Percentiles rank a stretch among this genome's conserved stretches.
Conservation (phyloP, 139 green algal species). For the Coccomyxa sp. region DNA sequence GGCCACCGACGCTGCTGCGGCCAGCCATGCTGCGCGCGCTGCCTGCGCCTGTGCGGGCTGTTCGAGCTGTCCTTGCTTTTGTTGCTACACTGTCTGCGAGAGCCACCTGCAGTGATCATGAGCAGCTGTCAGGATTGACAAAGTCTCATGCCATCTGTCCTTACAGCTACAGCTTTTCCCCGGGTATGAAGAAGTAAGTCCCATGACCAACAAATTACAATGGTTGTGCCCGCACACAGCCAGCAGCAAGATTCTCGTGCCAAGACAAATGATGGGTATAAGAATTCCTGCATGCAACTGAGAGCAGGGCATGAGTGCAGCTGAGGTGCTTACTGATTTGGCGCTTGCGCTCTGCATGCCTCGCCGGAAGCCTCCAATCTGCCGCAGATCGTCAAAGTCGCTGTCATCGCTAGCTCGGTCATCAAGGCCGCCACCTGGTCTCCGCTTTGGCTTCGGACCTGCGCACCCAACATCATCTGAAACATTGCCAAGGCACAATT, state of each 20-base stretch:
- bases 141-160: too few relatives aligned
- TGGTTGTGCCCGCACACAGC: too few relatives aligned
- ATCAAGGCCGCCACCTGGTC: conserved; percentile 14
- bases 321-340: conserved; percentile 51
- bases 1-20: not conserved
- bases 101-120: conserved; percentile 2
- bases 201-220: too few relatives aligned
- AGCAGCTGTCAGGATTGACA: too few relatives aligned
- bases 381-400: conserved; percentile 68
- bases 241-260: too few relatives aligned
- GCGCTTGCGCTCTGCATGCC: conserved; percentile 19
- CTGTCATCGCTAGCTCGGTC: conserved; percentile 40
- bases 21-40: conserved; percentile 5
- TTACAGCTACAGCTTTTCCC: too few relatives aligned
- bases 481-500: not conserved
- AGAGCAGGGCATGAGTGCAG: not conserved
- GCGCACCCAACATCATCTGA: not conserved
- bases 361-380: conserved; percentile 4
- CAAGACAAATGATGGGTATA: too few relatives aligned
- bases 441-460: conserved; percentile 33
- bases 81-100: conserved; percentile 13
- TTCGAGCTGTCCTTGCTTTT: conserved; percentile 7
- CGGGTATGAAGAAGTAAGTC: too few relatives aligned
- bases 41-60: not conserved
- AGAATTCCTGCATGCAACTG: not conserved